phyloP scores from a whole-genome alignment of 495 filamentous ascomycete species.

The Podospora anserina region DNA sequence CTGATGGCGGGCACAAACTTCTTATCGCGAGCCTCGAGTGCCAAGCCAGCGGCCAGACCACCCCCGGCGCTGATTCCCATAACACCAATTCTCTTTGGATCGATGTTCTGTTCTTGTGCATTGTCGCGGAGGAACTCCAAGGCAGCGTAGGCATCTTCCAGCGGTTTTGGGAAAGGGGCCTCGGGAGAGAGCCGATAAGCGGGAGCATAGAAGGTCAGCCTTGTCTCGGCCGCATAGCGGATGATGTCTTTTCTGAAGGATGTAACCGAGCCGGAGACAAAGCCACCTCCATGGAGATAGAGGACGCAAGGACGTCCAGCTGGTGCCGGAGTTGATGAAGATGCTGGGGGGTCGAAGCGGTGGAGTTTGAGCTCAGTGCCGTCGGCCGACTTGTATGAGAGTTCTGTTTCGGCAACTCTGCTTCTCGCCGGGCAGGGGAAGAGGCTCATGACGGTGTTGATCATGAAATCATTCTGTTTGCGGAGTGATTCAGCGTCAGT shows the following conservation, averaged over 20 bases:
- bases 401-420: slow-evolving; percentile 22
- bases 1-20: slow-evolving; percentile 27
- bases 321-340: neutral
- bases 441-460: neutral
- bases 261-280: slow-evolving; percentile 32
- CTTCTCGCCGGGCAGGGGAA: slow-evolving; percentile 7
- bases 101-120: slow-evolving; percentile 30
- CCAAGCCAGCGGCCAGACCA: slow-evolving; percentile 34
- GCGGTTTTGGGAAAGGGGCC: slow-evolving; percentile 30
- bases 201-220: slow-evolving; percentile 33
- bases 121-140: slow-evolving; percentile 32
- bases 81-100: slow-evolving; percentile 37
- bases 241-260: slow-evolving; percentile 21
- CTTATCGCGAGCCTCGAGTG: slow-evolving; percentile 36
- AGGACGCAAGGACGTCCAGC: slow-evolving; percentile 28
- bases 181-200: slow-evolving; percentile 46
- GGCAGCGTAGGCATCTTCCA: slow-evolving; percentile 38
- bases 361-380: slow-evolving; percentile 23
- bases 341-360: slow-evolving; percentile 23
- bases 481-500: slow-evolving; percentile 12
- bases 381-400: slow-evolving; percentile 22
- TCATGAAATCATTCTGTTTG: neutral
- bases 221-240: slow-evolving; percentile 23
- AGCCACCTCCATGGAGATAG: slow-evolving; percentile 42
- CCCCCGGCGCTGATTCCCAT: slow-evolving; percentile 43